Percentiles rank a stretch among this genome's conserved stretches.
Evolutionary conservation across 208 protist species (phyloP).

Genomic region (Zelonia costaricensis): DNA sequence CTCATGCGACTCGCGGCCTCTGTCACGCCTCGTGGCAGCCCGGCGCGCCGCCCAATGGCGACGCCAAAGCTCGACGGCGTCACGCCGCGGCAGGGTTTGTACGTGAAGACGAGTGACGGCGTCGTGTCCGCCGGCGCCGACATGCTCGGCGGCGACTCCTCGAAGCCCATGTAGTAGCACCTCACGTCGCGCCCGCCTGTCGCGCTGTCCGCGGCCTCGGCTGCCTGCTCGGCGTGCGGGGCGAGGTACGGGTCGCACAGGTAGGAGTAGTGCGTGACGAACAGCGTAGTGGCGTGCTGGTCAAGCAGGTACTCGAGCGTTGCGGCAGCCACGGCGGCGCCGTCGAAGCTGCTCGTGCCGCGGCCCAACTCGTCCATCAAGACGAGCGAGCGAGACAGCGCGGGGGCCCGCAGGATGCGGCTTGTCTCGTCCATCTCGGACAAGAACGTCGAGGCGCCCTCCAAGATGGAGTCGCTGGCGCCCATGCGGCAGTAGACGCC

Average conservation of each 20-base stretch:
- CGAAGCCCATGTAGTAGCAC: constrained; percentile 90
- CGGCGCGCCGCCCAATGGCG: constrained; percentile 82
- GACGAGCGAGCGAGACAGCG: constrained; percentile 87
- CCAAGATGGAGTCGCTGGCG: constrained; percentile 89
- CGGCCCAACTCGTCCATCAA: constrained; percentile 97
- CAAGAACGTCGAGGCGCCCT: constrained; percentile 96
- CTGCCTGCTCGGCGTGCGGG: not conserved
- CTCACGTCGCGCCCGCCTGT: constrained; percentile 30
- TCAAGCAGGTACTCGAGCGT: constrained; percentile 91
- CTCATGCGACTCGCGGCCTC: constrained; percentile 56
- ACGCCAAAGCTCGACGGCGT: constrained; percentile 92
- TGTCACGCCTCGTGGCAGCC: constrained; percentile 73
- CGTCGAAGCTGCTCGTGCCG: constrained; percentile 96
- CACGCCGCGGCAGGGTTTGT: constrained; percentile 78
- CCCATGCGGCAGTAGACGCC: constrained; percentile 95
- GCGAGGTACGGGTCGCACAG: constrained; percentile 76
- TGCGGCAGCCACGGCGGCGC: constrained; percentile 91
- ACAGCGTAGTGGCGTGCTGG: constrained; percentile 78
- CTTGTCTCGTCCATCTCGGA: constrained; percentile 97
- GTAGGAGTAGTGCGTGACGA: constrained; percentile 96
- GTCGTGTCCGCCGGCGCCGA: constrained; percentile 5
- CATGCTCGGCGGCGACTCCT: constrained; percentile 2
- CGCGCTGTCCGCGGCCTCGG: not conserved
- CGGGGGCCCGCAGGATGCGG: constrained; percentile 80
- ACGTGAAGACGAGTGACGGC: constrained; percentile 72